Base-by-base conservation (phyloP, 768 basidiomycete genomes). In the Leccinum fibrillosum region DNA sequence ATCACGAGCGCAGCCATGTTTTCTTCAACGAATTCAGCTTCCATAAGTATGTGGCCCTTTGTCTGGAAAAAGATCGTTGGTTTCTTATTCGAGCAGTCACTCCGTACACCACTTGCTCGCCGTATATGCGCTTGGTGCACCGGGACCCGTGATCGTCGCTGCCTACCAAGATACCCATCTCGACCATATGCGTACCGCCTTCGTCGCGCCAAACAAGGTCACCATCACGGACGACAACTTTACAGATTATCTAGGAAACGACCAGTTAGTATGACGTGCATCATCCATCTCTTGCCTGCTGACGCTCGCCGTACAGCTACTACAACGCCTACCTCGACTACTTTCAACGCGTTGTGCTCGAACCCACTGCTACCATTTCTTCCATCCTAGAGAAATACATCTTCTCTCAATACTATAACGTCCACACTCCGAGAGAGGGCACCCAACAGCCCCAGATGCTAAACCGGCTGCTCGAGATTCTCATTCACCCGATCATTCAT, bases 401-500 rank as follows among this genome's bases (percentile, higher is more conserved):
- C 9, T 86, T 90, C 63, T 82, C 84, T 15, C 55, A 62, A 5
- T 71, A 77, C 48, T 80, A 74, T 52, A 88, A 88, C 56, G 72
- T 78, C 47, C 75, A 70, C 11, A 60, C 65, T 0, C 61, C 65
- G 1, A 52, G 52, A 34, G 62, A 57, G 35, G 71, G 64, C 11
- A 70, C 71, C 5, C 68, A 73, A 48, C 77, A 81, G 26, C 83
- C 83, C 0, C 71, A 79, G 60, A 85, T 89, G 84, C 70, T 89
- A 2, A 80, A 77, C 59, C 79, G 86, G 13, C 77, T 85, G 58
- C 61, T 86, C 32, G 77, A 80, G 12, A 86, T 85, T 19, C 70
- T 89, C 23, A 57, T 89, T 2, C 89, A 90, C 59, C 84, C 87
- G 0, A 61, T 88, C 56, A 88, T 90, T 39, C 85, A 89, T 63